Evolutionary conservation across 345 rosid species (phyloP).

Genomic region (Geranium brycei): DNA sequence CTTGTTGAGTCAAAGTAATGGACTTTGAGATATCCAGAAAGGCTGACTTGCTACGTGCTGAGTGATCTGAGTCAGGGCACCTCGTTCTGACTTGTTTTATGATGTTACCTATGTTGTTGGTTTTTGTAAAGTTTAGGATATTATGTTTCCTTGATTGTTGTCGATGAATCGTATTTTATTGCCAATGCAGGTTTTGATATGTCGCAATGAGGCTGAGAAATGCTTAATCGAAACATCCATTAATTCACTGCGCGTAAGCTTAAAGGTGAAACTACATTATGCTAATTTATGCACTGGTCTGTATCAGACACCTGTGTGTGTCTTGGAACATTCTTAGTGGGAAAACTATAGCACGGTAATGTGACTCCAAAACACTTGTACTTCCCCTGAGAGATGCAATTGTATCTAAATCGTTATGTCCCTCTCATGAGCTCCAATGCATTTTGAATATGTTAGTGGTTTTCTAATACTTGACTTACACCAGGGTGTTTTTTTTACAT

Average conservation of each 20-base stretch:
- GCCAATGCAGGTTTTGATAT: constrained; percentile 64
- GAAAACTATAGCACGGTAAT: no score
- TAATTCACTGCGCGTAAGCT: constrained; percentile 88
- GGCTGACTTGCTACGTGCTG: neutral
- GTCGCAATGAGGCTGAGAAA: constrained; percentile 90
- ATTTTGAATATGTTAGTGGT: neutral
- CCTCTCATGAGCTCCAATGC: neutral
- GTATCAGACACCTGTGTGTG: no score
- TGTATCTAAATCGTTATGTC: neutral
- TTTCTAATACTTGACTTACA: neutral
- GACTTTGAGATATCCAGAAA: neutral
- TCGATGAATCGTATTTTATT: constrained; percentile 1
- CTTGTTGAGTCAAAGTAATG: neutral
- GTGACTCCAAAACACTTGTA: neutral
- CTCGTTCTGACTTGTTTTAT: neutral
- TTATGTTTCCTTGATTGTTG: neutral
- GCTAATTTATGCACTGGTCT: neutral
- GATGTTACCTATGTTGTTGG: neutral
- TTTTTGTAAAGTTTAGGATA: neutral
- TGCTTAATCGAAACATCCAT: constrained; percentile 94
- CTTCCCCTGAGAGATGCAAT: neutral
- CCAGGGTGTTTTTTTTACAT: neutral
- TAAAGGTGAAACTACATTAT: constrained; percentile 43
- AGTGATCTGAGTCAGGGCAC: neutral
- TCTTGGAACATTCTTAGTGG: no score